Base-by-base conservation (phyloP, 164 flowering plant genomes). In the Nymphaea colorata region DNA sequence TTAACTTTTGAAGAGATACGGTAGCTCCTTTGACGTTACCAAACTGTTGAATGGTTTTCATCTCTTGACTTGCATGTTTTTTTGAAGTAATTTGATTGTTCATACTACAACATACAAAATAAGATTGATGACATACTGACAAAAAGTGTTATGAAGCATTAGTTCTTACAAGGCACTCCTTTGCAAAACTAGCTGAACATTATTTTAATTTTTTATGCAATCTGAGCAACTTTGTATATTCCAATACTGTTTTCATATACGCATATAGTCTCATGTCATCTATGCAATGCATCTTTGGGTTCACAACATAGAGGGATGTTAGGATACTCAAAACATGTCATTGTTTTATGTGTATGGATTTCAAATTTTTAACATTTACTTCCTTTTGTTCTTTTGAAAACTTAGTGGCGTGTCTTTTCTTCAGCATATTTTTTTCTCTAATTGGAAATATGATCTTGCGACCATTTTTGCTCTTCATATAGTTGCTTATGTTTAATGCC, bases 301-400 rank as follows among this genome's bases (percentile, higher is more conserved):
- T 79, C 98, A 64, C 96, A 94, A 61, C 96, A 91, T 43, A 44
- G 85, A 42, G 99, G 99, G 67, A n/a, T 91, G 81, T 88, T 91
- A 5, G 99, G 97, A 69, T 88, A 84, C 84, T 74, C 98, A 68
- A 94, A 82, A 70, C 85, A 87, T 96, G 99, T 12, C 36, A 25
- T 25, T 25, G 36, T 25, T 25, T 25, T 25, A 25, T 25, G 36
- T 25, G 36, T 25, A 25, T 25, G 36, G 36, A 25, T 25, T 25
- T 25, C 36, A 25, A 25, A 25, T 1, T 25, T 25, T 25, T 25
- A 25, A 0, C 36, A 25, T 25, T 25, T 25, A 1, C 36, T 25
- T 25, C 36, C 36, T 25, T 25, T 25, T 25, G 36, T 25, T 25
- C 36, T 25, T 0, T 25, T 25, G 36, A 25, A 25, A 25, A 25